phyloP scores from a whole-genome alignment of 805 yeast genomes.

The Lipomyces mesembrius region DNA sequence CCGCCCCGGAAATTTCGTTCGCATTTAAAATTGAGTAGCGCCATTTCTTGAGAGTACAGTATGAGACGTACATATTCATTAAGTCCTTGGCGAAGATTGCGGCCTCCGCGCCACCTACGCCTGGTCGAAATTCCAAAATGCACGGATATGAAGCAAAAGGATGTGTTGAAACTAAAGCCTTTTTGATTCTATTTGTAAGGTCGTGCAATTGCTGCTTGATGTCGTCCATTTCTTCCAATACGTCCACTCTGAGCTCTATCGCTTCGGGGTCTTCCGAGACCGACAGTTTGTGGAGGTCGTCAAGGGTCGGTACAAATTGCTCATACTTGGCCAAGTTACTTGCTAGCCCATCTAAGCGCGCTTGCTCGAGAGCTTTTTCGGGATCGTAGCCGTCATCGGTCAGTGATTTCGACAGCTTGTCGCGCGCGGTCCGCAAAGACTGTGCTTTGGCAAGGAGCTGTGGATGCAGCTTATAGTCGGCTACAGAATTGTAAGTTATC shows the following conservation, averaged over 20 bases:
- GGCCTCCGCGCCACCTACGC: slow-evolving; percentile 96
- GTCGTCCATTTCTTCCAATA: slow-evolving; percentile 18
- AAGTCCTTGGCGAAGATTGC: slow-evolving; percentile 82
- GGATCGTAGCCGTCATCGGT: slow-evolving; percentile 31
- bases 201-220: slow-evolving; percentile 4
- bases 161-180: slow-evolving; percentile 70
- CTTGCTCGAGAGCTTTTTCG: slow-evolving; percentile 20
- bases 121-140: slow-evolving; percentile 85
- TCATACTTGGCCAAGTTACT: slow-evolving; percentile 27
- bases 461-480: slow-evolving; percentile 11
- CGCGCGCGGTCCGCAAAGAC: slow-evolving; percentile 20
- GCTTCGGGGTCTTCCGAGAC: slow-evolving; percentile 15
- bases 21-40: slow-evolving; percentile 61
- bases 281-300: slow-evolving; percentile 17
- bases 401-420: slow-evolving; percentile 23
- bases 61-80: slow-evolving; percentile 77
- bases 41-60: slow-evolving; percentile 72
- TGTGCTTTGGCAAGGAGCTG: slow-evolving; percentile 19
- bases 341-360: slow-evolving; percentile 24
- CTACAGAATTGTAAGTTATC: not conserved
- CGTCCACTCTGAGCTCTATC: slow-evolving; percentile 28
- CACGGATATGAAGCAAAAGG: slow-evolving; percentile 78
- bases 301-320: slow-evolving; percentile 2
- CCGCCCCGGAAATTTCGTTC: slow-evolving; percentile 57
- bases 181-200: slow-evolving; percentile 42